These are phyloP conservation scores for Verticillium albo-atrum DNA, from an alignment of 2,329 filamentous ascomycete species.

Conservation along the genomic window DNA sequence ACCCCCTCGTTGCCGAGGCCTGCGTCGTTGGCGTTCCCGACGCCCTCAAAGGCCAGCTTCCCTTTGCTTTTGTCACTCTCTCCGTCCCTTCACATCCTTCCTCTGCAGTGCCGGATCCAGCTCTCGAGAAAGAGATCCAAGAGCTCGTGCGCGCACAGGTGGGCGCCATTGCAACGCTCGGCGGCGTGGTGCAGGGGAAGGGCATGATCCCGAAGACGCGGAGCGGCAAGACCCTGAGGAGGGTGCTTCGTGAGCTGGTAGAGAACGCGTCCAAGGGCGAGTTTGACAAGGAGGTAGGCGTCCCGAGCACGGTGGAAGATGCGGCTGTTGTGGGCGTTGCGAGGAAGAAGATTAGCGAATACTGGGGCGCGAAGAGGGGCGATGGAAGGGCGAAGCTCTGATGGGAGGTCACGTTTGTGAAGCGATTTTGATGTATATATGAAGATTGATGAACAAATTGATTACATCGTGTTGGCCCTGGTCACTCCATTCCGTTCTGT, in stretches of 20 bases:
- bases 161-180: slow-evolving; percentile 79
- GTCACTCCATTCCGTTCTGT: no score
- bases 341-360: slow-evolving; percentile 65
- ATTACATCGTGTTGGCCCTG: no score
- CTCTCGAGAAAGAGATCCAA: slow-evolving; percentile 61
- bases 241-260: slow-evolving; percentile 76
- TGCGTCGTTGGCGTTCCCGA: slow-evolving; percentile 87
- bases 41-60: slow-evolving; percentile 80
- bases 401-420: not conserved
- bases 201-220: slow-evolving; percentile 90
- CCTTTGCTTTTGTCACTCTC: slow-evolving; percentile 78
- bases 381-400: slow-evolving; percentile 49
- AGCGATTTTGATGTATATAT: not conserved
- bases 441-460: no score
- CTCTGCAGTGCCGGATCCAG: slow-evolving; percentile 42
- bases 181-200: slow-evolving; percentile 78
- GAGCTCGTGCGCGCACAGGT: slow-evolving; percentile 72
- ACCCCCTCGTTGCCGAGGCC: slow-evolving; percentile 74
- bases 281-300: slow-evolving; percentile 64
- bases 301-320: slow-evolving; percentile 87
- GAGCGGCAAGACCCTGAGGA: slow-evolving; percentile 83
- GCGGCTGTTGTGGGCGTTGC: slow-evolving; percentile 69
- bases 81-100: slow-evolving; percentile 40
- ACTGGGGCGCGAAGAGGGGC: slow-evolving; percentile 56
- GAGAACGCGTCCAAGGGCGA: slow-evolving; percentile 76